Base-by-base conservation (phyloP, 257 asterid genomes). In the Nicotiana noctiflora region DNA sequence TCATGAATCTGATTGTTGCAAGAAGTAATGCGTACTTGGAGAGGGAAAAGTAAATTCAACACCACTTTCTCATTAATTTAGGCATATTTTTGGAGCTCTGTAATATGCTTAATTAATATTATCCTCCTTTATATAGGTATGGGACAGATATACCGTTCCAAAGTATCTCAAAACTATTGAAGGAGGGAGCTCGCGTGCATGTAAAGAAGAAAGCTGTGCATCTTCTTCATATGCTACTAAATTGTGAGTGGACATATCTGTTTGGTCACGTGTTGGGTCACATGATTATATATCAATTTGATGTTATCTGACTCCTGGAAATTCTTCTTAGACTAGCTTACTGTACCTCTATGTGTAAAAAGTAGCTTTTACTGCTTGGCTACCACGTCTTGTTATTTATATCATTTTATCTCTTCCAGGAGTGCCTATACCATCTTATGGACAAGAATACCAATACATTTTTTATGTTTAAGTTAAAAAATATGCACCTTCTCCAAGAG, bases 21-120 rank as follows among this genome's bases (percentile, higher is more conserved):
- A 92, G 98, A 89, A 91, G 89, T 78, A 89, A 89, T 87, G 93
- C 97, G 52, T 92, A 88, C 87, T 82, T 79, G 81, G 98, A 88
- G 81, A 93, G 99, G 91, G 92, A 88, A 51, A 90, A 89, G 99
- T 95, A 82, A 88, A 97, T 86, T 80, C 46, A 29, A 40, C 15
- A 55, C 7, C 60, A 29, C 65, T 82, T 64, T 79, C 77, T 67
- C 27, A 37, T 61, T 5, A 19, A 51, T 23, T 40, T 63, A 25
- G 23, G 8, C 62, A 40, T 60, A 76, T 77, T 84, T 29, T 66
- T 66, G 34, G 67, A 11, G 63, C 56, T 61, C 72, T 29, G 80
- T 79, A 34, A 52, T 44, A 40, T 62, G 83, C 77, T 84, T 82
- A 80, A 65, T 61, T 68, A 29, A 81, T 52, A 83, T 84, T 52